Evolutionary conservation across 345 rosid genomes (phyloP).

Genomic region (Adansonia digitata): DNA sequence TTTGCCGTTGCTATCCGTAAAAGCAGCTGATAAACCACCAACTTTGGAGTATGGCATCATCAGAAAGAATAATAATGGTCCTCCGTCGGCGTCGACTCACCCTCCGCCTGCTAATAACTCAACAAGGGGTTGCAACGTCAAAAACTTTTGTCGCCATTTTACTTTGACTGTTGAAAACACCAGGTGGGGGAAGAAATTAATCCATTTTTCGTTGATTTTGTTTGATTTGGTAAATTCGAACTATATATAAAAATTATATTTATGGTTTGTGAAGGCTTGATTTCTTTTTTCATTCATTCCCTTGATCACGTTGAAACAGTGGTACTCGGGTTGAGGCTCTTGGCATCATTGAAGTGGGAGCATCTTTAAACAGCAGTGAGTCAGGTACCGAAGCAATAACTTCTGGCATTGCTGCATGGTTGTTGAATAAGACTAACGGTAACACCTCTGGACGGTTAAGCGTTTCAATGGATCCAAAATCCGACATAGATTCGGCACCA

Average conservation of each 20-base stretch:
- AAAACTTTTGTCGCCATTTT: neutral
- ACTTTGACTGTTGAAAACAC: neutral
- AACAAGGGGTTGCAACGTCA: neutral
- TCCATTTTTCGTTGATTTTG: too few species aligned
- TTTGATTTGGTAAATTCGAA: too few species aligned
- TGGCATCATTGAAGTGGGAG: neutral
- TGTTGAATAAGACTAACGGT: neutral
- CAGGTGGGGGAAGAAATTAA: neutral
- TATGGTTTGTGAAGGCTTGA: too few species aligned
- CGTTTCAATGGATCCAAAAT: neutral
- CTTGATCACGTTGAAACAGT: neutral
- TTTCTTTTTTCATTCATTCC: neutral
- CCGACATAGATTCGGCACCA: neutral
- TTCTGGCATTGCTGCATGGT: neutral
- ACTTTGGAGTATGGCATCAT: neutral
- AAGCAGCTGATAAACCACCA: too few species aligned
- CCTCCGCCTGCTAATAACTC: neutral
- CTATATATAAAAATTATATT: too few species aligned
- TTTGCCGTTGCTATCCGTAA: too few species aligned
- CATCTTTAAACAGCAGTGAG: neutral
- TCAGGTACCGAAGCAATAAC: neutral
- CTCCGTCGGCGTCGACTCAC: neutral
- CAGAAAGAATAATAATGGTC: neutral
- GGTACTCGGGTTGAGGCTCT: neutral
- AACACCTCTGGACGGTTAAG: neutral